Evolutionary conservation across 306 rosid species (phyloP).

Genomic region (Inga oerstediana): DNA sequence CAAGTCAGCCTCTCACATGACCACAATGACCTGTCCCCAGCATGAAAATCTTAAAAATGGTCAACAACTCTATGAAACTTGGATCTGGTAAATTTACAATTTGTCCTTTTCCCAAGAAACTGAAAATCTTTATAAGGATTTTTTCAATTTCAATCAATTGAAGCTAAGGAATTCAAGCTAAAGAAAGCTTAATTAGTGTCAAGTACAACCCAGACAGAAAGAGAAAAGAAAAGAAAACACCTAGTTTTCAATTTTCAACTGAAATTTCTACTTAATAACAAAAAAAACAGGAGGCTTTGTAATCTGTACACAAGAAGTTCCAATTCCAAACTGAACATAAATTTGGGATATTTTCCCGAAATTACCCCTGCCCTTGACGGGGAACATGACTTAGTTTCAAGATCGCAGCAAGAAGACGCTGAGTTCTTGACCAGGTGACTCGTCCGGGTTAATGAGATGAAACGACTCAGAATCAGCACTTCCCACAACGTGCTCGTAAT

Average conservation of each 20-base stretch:
- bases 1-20: neutral
- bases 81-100: neutral
- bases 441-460: conserved; percentile 90
- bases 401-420: conserved; percentile 90
- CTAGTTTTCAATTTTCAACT: neutral
- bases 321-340: neutral
- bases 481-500: conserved; percentile 91
- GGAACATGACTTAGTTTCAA: conserved; percentile 33
- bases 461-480: conserved; percentile 84
- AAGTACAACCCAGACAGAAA: neutral
- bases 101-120: neutral
- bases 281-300: neutral
- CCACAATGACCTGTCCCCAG: neutral
- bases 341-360: neutral
- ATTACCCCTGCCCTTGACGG: conserved; percentile 25
- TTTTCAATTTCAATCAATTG: neutral
- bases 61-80: neutral
- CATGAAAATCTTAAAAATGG: neutral
- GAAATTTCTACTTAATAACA: neutral
- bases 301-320: conserved; percentile 5
- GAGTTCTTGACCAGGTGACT: conserved; percentile 86
- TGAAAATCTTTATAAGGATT: neutral
- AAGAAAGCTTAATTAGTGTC: neutral
- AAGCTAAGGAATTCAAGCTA: neutral
- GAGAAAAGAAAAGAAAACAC: neutral